phyloP scores from a whole-genome alignment of 352 stramenopile genomes.

The Phytophthora rubi region DNA sequence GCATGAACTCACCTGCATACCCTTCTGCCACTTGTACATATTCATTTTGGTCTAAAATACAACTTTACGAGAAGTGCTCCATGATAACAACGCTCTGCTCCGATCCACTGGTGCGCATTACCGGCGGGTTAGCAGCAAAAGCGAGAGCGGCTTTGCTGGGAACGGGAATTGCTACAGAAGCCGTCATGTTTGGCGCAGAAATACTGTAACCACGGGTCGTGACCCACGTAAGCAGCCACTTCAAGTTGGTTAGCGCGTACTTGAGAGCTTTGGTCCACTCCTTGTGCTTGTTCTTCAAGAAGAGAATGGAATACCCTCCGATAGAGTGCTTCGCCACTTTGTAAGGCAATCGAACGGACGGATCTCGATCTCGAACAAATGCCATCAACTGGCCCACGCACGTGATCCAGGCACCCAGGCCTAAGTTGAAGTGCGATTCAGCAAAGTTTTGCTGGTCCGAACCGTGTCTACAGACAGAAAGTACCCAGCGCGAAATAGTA shows the following conservation, averaged over 20 bases:
- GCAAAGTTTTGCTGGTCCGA: slow-evolving; percentile 86
- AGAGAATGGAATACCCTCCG: slow-evolving; percentile 73
- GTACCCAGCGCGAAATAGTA: slow-evolving; percentile 10
- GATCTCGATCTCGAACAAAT: slow-evolving; percentile 61
- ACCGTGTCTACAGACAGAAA: slow-evolving; percentile 66
- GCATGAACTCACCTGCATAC: slow-evolving; percentile 20
- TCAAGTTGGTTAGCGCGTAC: slow-evolving; percentile 85
- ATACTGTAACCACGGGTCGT: slow-evolving; percentile 45
- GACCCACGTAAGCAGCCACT: slow-evolving; percentile 83
- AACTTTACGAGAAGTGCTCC: slow-evolving; percentile 44
- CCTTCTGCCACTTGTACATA: slow-evolving; percentile 45
- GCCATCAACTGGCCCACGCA: slow-evolving; percentile 76
- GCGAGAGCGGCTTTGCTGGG: slow-evolving; percentile 26
- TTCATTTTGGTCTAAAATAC: slow-evolving; percentile 44
- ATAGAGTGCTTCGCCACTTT: slow-evolving; percentile 82
- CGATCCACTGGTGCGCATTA: slow-evolving; percentile 24
- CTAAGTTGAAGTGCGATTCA: slow-evolving; percentile 88
- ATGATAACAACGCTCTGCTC: slow-evolving; percentile 35
- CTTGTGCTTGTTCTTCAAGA: slow-evolving; percentile 80
- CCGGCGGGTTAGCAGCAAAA: slow-evolving; percentile 17
- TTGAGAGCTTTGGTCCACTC: slow-evolving; percentile 90
- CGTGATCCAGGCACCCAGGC: slow-evolving; percentile 78
- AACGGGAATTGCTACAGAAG: neutral
- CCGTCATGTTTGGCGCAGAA: slow-evolving; percentile 9
- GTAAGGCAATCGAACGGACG: slow-evolving; percentile 75